Evolutionary conservation across 345 rosid species (phyloP).

Genomic region (Geranium rotundifolium): DNA sequence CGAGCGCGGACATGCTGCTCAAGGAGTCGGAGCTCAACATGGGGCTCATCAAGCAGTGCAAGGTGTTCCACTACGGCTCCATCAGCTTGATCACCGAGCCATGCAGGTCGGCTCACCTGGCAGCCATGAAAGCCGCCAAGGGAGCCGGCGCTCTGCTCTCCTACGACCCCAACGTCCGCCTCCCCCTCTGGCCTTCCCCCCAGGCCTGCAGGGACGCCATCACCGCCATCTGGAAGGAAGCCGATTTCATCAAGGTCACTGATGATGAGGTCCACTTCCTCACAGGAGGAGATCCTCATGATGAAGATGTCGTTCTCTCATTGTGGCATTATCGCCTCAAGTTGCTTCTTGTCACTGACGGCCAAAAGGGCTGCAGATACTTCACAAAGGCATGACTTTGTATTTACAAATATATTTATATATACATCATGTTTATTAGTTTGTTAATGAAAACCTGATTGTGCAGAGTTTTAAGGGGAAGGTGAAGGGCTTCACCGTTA

Average conservation of each 20-base stretch:
- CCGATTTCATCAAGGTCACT: slow-evolving; percentile 48
- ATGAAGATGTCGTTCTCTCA: slow-evolving; percentile 36
- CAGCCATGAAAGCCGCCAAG: slow-evolving; percentile 52
- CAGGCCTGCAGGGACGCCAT: slow-evolving; percentile 45
- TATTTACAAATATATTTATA: neutral
- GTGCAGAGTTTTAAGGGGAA: slow-evolving; percentile 29
- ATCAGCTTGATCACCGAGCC: slow-evolving; percentile 64
- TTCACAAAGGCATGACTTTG: slow-evolving; percentile 26
- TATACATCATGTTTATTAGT: neutral
- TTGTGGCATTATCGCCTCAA: slow-evolving; percentile 39
- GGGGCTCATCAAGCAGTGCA: slow-evolving; percentile 47
- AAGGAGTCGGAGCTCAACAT: slow-evolving; percentile 20
- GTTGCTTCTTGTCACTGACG: slow-evolving; percentile 54
- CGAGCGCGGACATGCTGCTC: slow-evolving; percentile 51
- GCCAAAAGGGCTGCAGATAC: slow-evolving; percentile 45
- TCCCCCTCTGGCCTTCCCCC: slow-evolving; percentile 48
- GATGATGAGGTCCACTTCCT: slow-evolving; percentile 36
- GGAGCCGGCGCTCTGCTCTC: slow-evolving; percentile 49
- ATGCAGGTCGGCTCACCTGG: slow-evolving; percentile 46
- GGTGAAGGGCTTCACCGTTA: slow-evolving; percentile 21
- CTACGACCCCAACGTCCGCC: slow-evolving; percentile 52
- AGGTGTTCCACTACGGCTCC: slow-evolving; percentile 53
- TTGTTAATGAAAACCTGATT: neutral
- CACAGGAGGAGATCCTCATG: slow-evolving; percentile 24
- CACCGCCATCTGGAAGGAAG: slow-evolving; percentile 54